Evolutionary conservation across 768 basidiomycete genomes (phyloP).

Genomic region (Leccinum rimulosum): DNA sequence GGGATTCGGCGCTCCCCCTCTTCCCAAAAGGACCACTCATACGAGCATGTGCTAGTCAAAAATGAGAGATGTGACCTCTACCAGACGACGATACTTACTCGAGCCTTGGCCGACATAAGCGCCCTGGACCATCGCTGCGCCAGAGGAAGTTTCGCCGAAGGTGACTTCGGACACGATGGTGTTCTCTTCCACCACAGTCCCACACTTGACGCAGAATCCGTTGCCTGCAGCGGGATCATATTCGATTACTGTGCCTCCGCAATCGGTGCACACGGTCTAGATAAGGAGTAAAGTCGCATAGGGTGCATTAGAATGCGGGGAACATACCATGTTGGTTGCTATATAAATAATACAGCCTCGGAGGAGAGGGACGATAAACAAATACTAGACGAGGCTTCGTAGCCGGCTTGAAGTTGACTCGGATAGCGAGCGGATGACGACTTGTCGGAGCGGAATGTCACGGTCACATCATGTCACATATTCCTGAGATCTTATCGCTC

Average conservation of each 20-base stretch:
- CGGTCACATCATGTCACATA: constrained; percentile 15
- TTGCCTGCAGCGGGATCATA: constrained; percentile 83
- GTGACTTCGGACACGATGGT: constrained; percentile 91
- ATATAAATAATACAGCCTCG: neutral
- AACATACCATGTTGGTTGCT: constrained; percentile 18
- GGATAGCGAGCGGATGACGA: neutral
- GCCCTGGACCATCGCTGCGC: constrained; percentile 95
- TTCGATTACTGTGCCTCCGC: constrained; percentile 81
- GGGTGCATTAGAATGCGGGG: neutral
- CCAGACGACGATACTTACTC: constrained; percentile 53
- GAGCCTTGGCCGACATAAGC: constrained; percentile 88
- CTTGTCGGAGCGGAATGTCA: neutral
- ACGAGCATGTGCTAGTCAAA: constrained; percentile 64
- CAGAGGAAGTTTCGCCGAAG: constrained; percentile 90
- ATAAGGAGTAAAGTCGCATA: neutral
- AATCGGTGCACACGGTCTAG: constrained; percentile 69
- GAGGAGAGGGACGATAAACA: neutral
- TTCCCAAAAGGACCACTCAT: constrained; percentile 83
- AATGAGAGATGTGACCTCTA: neutral
- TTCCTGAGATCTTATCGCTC: constrained; percentile 8
- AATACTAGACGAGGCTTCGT: neutral
- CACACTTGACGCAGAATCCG: constrained; percentile 82
- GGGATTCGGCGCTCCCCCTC: constrained; percentile 73
- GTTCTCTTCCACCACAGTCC: constrained; percentile 90
- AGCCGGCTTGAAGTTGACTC: neutral